Evolutionary conservation across 352 stramenopile species (phyloP), one percentile per base, ranked within the genome.

Genomic region (Blastocystis sp.): DNA sequence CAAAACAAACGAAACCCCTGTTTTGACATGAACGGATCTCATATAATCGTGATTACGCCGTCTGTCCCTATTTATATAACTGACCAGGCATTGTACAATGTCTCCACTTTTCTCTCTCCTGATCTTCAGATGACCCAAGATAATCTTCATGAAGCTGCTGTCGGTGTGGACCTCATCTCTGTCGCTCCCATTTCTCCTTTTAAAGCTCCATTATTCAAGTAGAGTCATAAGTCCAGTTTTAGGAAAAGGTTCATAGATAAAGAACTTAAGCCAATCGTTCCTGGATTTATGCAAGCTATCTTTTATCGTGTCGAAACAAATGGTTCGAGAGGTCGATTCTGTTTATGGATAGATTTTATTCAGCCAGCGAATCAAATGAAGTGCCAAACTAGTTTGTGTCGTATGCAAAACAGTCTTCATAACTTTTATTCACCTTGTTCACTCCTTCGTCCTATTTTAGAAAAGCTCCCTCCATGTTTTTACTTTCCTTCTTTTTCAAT

Each of bases 121-220:
- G 3, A 81, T 20, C 9, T 9, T 5, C 43, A 81, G 69, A 41
- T 81, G 34, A 81, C 69, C 0, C 41, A 81, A 34, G 69, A 81
- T 9, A 81, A 81, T 64, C 45, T 81, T 34, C 69, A 81, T 41
- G 69, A 81, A 30, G 69, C 69, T n/a, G 69, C 69, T 41, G 69
- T 81, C 16, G 69, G 69, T n/a, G 69, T 85, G 45, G 73, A 85
- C 26, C 39, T 85, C 13, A 55, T 85, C 3, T 85, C 73, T 3
- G 73, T 85, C 3, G 73, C 73, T 66, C 73, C 73, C 26, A 41
- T 85, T 24, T 69, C 73, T 9, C 73, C 73, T 7, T 85, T 85
- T 45, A 66, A 85, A 47, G 43, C 73, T 13, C 73, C 73, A 37
- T 26, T 85, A 18, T 85, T 85, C 53, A 26, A 41, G 63, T 73